These are phyloP conservation scores for Colletotrichum sp. DNA, from an alignment of 2,329 filamentous ascomycete species.

Conservation along the genomic window DNA sequence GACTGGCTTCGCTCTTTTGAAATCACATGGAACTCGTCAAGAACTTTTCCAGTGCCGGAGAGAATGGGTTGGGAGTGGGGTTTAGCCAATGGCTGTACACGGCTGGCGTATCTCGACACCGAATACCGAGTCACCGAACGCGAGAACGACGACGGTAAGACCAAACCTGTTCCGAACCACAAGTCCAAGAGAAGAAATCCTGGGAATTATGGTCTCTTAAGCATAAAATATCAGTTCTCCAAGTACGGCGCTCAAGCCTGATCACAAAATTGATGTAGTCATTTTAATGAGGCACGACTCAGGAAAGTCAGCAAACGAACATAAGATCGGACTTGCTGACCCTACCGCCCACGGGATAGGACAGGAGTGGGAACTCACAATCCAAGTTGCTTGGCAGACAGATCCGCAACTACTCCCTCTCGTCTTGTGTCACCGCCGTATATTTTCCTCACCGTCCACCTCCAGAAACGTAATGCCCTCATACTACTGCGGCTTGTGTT, in stretches of 20 bases:
- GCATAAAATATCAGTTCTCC: rapidly evolving
- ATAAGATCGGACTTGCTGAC: neutral
- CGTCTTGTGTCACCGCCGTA: neutral
- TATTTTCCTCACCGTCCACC: too few species aligned
- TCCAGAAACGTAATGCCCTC: too few species aligned
- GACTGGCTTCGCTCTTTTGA: neutral
- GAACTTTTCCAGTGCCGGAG: too few species aligned
- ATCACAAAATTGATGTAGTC: neutral
- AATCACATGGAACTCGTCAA: neutral
- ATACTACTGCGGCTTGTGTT: too few species aligned
- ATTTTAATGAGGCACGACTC: neutral
- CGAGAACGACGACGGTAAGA: neutral
- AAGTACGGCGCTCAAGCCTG: neutral
- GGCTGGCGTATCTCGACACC: neutral
- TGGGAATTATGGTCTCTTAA: rapidly evolving
- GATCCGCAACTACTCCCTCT: neutral
- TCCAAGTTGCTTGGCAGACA: neutral
- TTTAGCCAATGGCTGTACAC: neutral
- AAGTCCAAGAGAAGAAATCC: neutral
- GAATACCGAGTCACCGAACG: neutral
- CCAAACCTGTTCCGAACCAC: too few species aligned
- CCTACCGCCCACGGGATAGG: neutral
- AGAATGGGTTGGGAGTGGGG: neutral
- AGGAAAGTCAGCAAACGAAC: neutral
- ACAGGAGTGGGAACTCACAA: neutral